These are phyloP conservation scores for Cnidoscolus chayamansa DNA, from an alignment of 441 rosid genomes.

Conservation along the genomic window DNA sequence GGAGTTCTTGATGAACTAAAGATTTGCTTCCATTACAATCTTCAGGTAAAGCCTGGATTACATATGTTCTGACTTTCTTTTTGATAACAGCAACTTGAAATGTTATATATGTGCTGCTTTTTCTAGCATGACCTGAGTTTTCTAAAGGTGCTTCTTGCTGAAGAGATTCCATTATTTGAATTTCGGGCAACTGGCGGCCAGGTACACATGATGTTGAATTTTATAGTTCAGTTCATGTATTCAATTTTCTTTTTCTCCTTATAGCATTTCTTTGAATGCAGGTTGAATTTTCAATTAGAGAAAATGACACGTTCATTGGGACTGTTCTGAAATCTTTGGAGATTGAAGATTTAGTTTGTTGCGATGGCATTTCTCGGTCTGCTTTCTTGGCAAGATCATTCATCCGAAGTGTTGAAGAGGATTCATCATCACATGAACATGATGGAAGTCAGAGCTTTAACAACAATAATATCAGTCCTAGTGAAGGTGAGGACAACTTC, in stretches of 20 bases:
- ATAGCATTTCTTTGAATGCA: conserved; percentile 32
- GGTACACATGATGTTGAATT: conserved; percentile 43
- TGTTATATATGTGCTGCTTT: conserved; percentile 34
- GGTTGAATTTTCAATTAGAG: conserved; percentile 88
- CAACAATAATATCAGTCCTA: conserved; percentile 36
- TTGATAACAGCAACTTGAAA: conserved; percentile 24
- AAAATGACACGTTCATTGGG: conserved; percentile 80
- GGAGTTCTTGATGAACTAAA: conserved; percentile 95
- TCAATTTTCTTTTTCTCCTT: conserved; percentile 22
- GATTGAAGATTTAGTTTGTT: conserved; percentile 86
- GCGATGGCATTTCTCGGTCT: conserved; percentile 42
- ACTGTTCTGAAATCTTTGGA: conserved; percentile 89
- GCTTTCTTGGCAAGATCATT: conserved; percentile 92
- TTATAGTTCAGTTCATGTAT: conserved; percentile 19
- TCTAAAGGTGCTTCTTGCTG: conserved; percentile 71
- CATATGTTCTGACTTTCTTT: conserved; percentile 19
- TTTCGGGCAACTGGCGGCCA: conserved; percentile 96
- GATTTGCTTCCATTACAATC: conserved; percentile 68
- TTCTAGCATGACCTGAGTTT: conserved; percentile 59
- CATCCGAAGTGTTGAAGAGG: conserved; percentile 48
- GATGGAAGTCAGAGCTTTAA: conserved; percentile 36
- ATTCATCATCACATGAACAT: conserved; percentile 40
- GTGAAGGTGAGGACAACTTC: conserved; percentile 88
- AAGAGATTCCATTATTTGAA: conserved; percentile 71
- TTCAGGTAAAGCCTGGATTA: conserved; percentile 46